Evolutionary conservation across 208 protist species (phyloP).

Genomic region (Acanthamoeba royreba): DNA sequence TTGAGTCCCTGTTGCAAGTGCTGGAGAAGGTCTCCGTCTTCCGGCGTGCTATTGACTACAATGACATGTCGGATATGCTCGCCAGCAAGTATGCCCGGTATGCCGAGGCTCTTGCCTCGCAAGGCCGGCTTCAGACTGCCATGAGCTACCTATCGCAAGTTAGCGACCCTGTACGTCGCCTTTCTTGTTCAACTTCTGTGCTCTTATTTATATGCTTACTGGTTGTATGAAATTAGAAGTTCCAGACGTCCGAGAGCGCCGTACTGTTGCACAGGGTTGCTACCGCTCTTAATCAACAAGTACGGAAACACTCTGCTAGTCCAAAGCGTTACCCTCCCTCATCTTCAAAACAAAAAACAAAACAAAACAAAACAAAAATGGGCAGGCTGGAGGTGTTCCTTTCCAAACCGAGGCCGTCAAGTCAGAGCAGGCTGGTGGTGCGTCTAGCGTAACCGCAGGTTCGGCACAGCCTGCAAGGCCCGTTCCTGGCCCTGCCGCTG

Average conservation of each 20-base stretch:
- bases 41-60: conserved; percentile 31
- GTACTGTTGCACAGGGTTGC: neutral
- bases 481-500: too few species aligned
- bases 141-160: conserved; percentile 60
- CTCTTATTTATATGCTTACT: neutral
- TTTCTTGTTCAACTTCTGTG: neutral
- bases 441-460: too few species aligned
- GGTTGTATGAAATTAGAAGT: neutral
- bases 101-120: conserved; percentile 63
- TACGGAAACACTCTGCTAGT: too few species aligned
- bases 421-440: too few species aligned
- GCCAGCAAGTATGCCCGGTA: conserved; percentile 54
- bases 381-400: too few species aligned
- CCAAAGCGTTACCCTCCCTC: neutral
- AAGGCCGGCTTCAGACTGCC: conserved; percentile 63
- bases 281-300: neutral
- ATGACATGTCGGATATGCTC: conserved; percentile 29
- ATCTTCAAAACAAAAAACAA: neutral
- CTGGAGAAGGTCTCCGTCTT: conserved; percentile 75
- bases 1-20: conserved; percentile 58
- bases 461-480: too few species aligned
- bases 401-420: too few species aligned
- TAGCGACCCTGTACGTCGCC: neutral
- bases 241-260: neutral
- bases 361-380: too few species aligned